These are phyloP conservation scores for Pythium aristosporum DNA, from an alignment of 352 stramenopile species.

Conservation along the genomic window DNA sequence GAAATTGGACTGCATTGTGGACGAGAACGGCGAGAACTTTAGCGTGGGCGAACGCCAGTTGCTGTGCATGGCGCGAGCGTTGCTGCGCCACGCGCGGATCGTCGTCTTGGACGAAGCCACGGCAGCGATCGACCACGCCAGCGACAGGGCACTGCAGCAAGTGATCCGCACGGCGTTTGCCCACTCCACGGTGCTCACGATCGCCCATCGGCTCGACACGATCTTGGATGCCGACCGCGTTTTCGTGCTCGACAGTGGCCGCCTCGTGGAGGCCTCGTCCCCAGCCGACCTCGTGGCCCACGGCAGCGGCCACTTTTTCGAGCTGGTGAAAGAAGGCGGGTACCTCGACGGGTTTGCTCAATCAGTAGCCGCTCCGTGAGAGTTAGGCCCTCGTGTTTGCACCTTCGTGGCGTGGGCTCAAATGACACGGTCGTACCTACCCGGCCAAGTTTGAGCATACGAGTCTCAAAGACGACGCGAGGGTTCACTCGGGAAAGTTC, in stretches of 20 bases:
- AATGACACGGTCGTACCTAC: slow-evolving; percentile 97
- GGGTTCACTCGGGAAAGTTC: slow-evolving; percentile 41
- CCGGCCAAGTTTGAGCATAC: slow-evolving; percentile 91
- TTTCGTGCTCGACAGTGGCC: slow-evolving; percentile 43
- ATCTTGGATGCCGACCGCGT: slow-evolving; percentile 15
- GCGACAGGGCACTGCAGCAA: slow-evolving; percentile 50
- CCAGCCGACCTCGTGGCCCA: slow-evolving; percentile 57
- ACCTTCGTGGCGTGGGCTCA: slow-evolving; percentile 93
- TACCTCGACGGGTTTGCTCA: slow-evolving; percentile 31
- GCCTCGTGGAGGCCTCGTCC: slow-evolving; percentile 78
- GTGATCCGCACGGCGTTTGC: slow-evolving; percentile 85
- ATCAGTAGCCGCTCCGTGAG: not conserved
- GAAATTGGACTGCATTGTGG: slow-evolving; percentile 77
- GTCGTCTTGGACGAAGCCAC: slow-evolving; percentile 83
- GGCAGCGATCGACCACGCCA: slow-evolving; percentile 76
- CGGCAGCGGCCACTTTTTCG: slow-evolving; percentile 45
- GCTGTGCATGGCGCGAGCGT: slow-evolving; percentile 24
- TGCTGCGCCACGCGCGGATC: slow-evolving; percentile 69
- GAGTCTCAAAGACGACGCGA: slow-evolving; percentile 26
- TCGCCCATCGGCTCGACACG: slow-evolving; percentile 46
- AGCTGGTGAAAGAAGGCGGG: slow-evolving; percentile 44
- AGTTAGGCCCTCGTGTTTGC: too few relatives aligned
- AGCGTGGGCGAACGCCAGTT: slow-evolving; percentile 43
- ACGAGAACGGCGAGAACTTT: slow-evolving; percentile 94
- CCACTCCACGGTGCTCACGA: slow-evolving; percentile 93